phyloP scores from a whole-genome alignment of 495 filamentous ascomycete genomes.

The Penicillium manginii region DNA sequence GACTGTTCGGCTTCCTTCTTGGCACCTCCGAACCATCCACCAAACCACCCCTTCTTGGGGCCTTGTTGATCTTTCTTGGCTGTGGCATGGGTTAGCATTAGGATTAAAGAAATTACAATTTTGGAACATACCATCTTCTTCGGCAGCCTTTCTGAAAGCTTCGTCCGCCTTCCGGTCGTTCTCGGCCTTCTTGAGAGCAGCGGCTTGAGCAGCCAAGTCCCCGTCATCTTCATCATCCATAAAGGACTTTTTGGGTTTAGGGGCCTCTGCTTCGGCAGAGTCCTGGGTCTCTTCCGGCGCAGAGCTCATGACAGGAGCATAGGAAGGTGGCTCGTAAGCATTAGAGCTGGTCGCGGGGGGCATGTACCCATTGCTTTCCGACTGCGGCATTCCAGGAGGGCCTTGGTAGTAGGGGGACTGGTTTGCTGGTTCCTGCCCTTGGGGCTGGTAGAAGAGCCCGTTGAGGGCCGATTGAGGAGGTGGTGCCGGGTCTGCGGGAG shows the following conservation, averaged over 20 bases:
- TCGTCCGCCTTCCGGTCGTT: conserved; percentile 67
- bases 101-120: conserved; percentile 1
- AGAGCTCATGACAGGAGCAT: conserved; percentile 28
- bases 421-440: conserved; percentile 13
- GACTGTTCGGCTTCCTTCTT: conserved; percentile 72
- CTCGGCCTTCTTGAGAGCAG: conserved; percentile 56
- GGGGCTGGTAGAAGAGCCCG: conserved; percentile 33
- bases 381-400: conserved; percentile 28
- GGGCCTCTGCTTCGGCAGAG: conserved; percentile 48
- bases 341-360: conserved; percentile 14
- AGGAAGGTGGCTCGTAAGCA: conserved; percentile 44
- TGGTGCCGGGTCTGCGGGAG: conserved; percentile 25
- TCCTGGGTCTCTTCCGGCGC: conserved; percentile 37
- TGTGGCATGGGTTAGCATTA: conserved; percentile 31
- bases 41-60: conserved; percentile 81
- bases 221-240: conserved; percentile 72
- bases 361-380: conserved; percentile 16
- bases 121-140: conserved; percentile 71
- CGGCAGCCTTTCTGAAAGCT: conserved; percentile 78
- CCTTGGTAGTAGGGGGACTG: conserved; percentile 32
- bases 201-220: conserved; percentile 54
- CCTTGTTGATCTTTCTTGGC: conserved; percentile 44
- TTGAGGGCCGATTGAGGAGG: conserved; percentile 29
- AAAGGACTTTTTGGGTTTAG: conserved; percentile 72
- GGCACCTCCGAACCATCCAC: conserved; percentile 75